Evolutionary conservation across 208 protist species (phyloP), one percentile per base, ranked within the genome.

Genomic region (Naegleria lovaniensis): DNA sequence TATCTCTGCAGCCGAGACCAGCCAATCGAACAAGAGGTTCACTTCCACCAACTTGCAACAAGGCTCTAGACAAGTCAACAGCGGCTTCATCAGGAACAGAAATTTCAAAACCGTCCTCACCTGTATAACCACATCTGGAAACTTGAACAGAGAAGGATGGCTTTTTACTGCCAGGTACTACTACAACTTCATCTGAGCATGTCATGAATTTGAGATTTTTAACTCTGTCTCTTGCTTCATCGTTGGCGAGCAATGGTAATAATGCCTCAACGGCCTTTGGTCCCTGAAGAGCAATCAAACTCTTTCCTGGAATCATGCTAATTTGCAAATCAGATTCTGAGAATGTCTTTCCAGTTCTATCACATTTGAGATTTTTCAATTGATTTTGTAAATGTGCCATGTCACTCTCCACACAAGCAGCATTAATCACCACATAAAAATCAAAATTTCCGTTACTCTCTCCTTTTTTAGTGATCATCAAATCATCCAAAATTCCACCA

Each of bases 81-180:
- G 91, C 94, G 22, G 97, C 83, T 36, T 92, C 92, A 43, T 93
- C 84, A 15, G 43, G 58, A n/a, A 95, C 94, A 0, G 94, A 91
- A 48, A 99, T 98, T 93, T 99, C 99, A 92, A 99, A 99, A 51
- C 99, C 99, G 93, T 99, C 99, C 93, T 99, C 98, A 86, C 99
- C 99, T 15, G 98, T 99, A 95, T 99, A 99, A 51, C 98, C 97
- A 94, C 96, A 98, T 88, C 98, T 95, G 2, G 96, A 95, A 33
- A 98, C 89, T 52, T 93, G 92, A 86, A 94, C 52, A 36, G 91
- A 36, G 43, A 48, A 48, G 1, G 43, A 48, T 86, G 96, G 92
- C 29, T 94, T 94, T 38, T 94, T 92, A 38, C 97, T 89, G 38
- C 84, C 39, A n/a, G 9, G 19, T 36, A 90, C 15, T 11, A 38